Evolutionary conservation across 1,284 basidiomycete genomes (phyloP), one percentile per base, ranked within the genome.

Genomic region (Naganishia cerealis): DNA sequence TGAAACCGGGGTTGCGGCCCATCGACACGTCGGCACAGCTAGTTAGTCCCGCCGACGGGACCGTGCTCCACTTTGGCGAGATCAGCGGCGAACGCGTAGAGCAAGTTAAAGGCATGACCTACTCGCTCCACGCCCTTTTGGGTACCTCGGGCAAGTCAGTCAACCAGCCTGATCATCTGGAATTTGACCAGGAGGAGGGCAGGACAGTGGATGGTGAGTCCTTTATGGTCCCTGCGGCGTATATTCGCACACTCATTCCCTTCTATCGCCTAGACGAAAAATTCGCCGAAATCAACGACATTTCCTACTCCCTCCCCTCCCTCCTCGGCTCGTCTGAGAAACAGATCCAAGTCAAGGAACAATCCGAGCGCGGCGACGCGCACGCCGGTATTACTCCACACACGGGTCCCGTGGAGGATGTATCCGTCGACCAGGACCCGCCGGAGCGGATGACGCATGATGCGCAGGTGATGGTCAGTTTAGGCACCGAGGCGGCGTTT

Each of bases 31-130:
- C 54, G 50, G 86, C 90, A 15, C 81, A 88, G 8, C 85, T 98
- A 71, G 94, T 94, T 70, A 93, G 91, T 68, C 95, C 96, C 0
- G 93, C 95, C 0, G 95, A 99, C 74, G 96, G 95, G 12, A 89
- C 85, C 1, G 86, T 99, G 2, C 84, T 99, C 43, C 95, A 99
- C 78, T 94, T 94, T 74, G 96, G 95, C 33, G 87, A 87, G 2
- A 91, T 99, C 72, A 82, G 86, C 65, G 86, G 88, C 61, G 78
- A 83, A 53, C 87, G 87, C 38, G 92, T 99, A 53, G 94, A 97
- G 78, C 94, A 98, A 81, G 93, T 99, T 76, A 99, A 99, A 81
- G 95, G 95, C 18, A 89, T 96, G 72, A 98, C 93, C 0, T 98
- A 98, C 77, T 96, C 93, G 8, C 86, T 99, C 29, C 90, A 95